Percentiles rank a stretch among this genome's conserved stretches.
These are phyloP conservation scores for Podila minutissima DNA, from an alignment of 192 early-diverging fungal genomes.

Conservation along the genomic window DNA sequence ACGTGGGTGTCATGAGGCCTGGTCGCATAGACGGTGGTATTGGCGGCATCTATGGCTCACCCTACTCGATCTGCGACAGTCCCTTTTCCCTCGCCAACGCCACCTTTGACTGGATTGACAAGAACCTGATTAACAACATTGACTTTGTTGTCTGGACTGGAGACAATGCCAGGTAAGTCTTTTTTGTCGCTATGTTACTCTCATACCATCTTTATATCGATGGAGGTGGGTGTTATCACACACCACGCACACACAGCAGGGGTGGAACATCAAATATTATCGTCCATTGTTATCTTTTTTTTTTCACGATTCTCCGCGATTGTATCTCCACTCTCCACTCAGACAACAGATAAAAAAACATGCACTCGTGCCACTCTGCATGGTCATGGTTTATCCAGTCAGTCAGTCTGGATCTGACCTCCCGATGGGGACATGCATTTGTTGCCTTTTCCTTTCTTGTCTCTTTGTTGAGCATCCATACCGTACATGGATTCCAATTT, in stretches of 20 bases:
- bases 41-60: slow-evolving; percentile 68
- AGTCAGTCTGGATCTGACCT: too few relatives aligned
- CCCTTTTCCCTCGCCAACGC: slow-evolving; percentile 65
- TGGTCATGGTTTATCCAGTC: too few relatives aligned
- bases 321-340: too few relatives aligned
- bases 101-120: slow-evolving; percentile 67
- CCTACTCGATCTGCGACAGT: slow-evolving; percentile 71
- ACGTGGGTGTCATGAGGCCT: slow-evolving; percentile 20
- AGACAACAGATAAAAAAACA: too few relatives aligned
- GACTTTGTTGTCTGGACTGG: slow-evolving; percentile 86
- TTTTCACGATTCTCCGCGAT: too few relatives aligned
- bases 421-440: not conserved
- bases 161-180: slow-evolving; percentile 71
- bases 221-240: not conserved
- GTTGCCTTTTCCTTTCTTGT: not conserved
- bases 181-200: not conserved
- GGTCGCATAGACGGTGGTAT: slow-evolving; percentile 36
- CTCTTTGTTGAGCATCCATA: not conserved
- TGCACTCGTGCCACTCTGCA: too few relatives aligned
- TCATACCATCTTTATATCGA: not conserved
- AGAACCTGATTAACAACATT: slow-evolving; percentile 57
- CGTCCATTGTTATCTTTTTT: too few relatives aligned
- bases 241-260: too few relatives aligned
- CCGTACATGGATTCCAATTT: too few relatives aligned
- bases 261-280: too few relatives aligned